phyloP scores from a whole-genome alignment of 2,329 filamentous ascomycete species.

The Cercospora canescens region DNA sequence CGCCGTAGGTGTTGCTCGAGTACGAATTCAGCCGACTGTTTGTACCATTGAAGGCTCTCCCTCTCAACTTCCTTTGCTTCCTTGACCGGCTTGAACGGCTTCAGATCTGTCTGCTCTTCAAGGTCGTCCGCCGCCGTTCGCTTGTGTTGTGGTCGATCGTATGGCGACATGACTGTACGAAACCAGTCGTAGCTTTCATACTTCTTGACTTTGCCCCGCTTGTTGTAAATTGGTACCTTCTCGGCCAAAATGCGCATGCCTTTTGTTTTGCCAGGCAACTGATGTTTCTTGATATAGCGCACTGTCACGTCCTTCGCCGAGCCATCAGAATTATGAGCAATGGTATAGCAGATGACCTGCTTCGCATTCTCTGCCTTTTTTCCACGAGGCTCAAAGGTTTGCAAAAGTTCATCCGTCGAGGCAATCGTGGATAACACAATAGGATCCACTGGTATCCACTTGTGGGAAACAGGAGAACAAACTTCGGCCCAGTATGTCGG shows the following conservation, averaged over 20 bases:
- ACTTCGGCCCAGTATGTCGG: conserved; percentile 95
- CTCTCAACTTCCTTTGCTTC: conserved; percentile 50
- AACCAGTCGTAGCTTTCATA: conserved; percentile 90
- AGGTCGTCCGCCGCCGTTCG: conserved; percentile 72
- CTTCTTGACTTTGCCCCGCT: conserved; percentile 71
- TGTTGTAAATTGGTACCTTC: conserved; percentile 78
- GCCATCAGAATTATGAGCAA: conserved; percentile 79
- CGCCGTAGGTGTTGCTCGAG: conserved; percentile 83
- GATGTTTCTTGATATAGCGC: conserved; percentile 78
- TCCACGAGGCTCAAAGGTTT: conserved; percentile 79
- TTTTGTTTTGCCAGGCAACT: conserved; percentile 87
- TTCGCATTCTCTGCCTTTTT: conserved; percentile 80
- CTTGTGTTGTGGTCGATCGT: conserved; percentile 55
- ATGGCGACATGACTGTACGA: conserved; percentile 73
- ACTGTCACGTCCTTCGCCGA: conserved; percentile 94
- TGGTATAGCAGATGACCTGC: conserved; percentile 85
- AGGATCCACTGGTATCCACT: conserved; percentile 76
- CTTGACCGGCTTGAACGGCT: conserved; percentile 63
- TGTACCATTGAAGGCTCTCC: conserved; percentile 81
- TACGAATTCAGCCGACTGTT: conserved; percentile 80
- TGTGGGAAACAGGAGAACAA: conserved; percentile 76
- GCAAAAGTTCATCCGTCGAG: conserved; percentile 69
- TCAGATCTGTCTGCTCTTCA: conserved; percentile 77
- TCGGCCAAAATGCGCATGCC: conserved; percentile 75
- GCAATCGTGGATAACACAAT: conserved; percentile 69